Base-by-base conservation (phyloP, 306 rosid species). In the Cajanus cajan region DNA sequence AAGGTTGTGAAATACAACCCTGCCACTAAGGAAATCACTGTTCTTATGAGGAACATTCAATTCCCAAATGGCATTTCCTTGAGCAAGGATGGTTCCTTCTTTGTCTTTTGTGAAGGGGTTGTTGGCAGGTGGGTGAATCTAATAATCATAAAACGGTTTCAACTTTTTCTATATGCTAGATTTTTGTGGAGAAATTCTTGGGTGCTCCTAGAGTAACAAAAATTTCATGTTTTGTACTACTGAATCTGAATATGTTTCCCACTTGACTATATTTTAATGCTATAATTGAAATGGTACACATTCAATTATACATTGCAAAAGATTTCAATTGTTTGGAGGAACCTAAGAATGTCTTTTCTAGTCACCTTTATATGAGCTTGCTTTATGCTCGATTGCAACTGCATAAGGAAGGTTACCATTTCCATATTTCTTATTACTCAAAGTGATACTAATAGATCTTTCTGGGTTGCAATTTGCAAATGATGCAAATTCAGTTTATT, bases 21-120 rank as follows among this genome's bases (percentile, higher is more conserved):
- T 59, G 43, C 76, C 74, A 91, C 97, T 8, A 82, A 85, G 84
- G 93, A 92, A 91, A 89, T 96, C 80, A 85, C 86, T 15, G 98
- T 95, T 82, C 98, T 95, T 71, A n/a, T 79, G 51, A 83, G 90
- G 78, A 88, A 90, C 78, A 3, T 91, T 84, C 92, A 87, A 75
- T 95, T 95, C 74, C 94, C 98, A 16, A 95, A 95, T 85, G 98
- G 98, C 65, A 52, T 91, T 78, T 88, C 98, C 77, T 85, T 95
- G 51, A 95, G 97, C 90, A 93, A 93, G 85, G 98, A 95, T 21
- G 89, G 98, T 62, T 87, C 93, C 68, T 95, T 91, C 90, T 89
- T 95, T 51, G 80, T 91, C 83, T 89, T 90, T 16, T 88, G 88
- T 50, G 98, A 92, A 81, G 97, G 90, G 21, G 7, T 80, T 2